These are phyloP conservation scores for Tympanopsis confertula DNA, from an alignment of 2,329 filamentous ascomycete genomes.

Conservation along the genomic window DNA sequence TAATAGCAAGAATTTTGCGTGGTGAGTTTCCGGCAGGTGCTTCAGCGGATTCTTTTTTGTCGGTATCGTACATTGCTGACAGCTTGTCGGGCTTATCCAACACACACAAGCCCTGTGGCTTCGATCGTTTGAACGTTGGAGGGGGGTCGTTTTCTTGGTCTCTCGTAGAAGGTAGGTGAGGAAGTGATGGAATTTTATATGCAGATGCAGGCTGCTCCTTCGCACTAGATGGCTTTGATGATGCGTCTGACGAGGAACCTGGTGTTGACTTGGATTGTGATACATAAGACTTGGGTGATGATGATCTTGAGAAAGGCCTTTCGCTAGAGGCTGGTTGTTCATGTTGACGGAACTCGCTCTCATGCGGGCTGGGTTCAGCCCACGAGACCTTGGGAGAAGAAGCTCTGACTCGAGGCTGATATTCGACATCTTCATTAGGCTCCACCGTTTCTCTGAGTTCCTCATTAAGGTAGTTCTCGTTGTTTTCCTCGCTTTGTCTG, in stretches of 20 bases:
- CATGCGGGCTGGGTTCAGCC: not conserved
- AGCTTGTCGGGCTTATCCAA: slow-evolving; percentile 33
- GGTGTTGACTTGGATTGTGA: slow-evolving; percentile 21
- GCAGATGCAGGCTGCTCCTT: slow-evolving; percentile 31
- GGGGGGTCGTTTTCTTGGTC: slow-evolving; percentile 53
- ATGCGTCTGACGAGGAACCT: slow-evolving; percentile 18
- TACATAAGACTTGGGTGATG: not conserved
- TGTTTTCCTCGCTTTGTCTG: slow-evolving; percentile 33
- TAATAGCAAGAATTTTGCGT: slow-evolving; percentile 32
- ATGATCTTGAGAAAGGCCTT: not conserved
- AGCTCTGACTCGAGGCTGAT: not conserved
- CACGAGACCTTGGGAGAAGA: not conserved
- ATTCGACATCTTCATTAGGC: not conserved
- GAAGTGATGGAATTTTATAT: slow-evolving; percentile 30
- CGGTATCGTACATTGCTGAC: slow-evolving; percentile 25
- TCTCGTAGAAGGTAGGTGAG: slow-evolving; percentile 29
- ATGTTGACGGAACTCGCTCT: not conserved
- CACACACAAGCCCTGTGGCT: slow-evolving; percentile 32
- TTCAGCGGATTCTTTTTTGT: slow-evolving; percentile 21
- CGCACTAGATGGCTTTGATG: slow-evolving; percentile 23
- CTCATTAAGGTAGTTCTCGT: slow-evolving; percentile 9
- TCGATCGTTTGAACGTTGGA: slow-evolving; percentile 40
- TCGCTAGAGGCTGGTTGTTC: not conserved
- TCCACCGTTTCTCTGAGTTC: not conserved
- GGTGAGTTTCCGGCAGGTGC: slow-evolving; percentile 25